phyloP scores from a whole-genome alignment of 2,329 filamentous ascomycete genomes.

The Bipolaris victoriae region DNA sequence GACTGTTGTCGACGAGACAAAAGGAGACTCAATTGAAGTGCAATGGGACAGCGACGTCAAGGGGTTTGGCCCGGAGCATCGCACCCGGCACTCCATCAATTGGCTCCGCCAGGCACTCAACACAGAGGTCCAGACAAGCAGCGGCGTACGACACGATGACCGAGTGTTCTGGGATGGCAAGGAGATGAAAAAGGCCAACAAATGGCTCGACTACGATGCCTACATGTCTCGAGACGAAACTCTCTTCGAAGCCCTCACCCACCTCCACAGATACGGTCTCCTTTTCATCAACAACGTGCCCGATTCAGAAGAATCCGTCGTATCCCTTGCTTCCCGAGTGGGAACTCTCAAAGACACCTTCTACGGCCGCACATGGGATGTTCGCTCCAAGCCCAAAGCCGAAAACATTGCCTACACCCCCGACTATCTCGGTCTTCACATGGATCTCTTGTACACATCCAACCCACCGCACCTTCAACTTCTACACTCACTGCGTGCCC shows the following conservation, averaged over 20 bases:
- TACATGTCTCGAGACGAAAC: constrained; percentile 68
- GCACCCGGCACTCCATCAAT: constrained; percentile 49
- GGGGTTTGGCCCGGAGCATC: constrained; percentile 51
- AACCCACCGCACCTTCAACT: constrained; percentile 83
- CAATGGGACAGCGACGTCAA: constrained; percentile 66
- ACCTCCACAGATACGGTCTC: constrained; percentile 71
- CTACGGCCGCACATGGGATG: constrained; percentile 91
- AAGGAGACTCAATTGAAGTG: constrained; percentile 59
- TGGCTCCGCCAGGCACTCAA: constrained; percentile 41
- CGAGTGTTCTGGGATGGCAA: constrained; percentile 56
- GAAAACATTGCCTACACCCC: constrained; percentile 92
- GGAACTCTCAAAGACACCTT: constrained; percentile 84
- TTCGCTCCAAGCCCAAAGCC: constrained; percentile 78
- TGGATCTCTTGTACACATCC: constrained; percentile 87
- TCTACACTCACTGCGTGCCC: constrained; percentile 86
- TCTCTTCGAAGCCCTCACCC: constrained; percentile 67
- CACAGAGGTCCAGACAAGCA: constrained; percentile 39
- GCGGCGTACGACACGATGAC: constrained; percentile 44
- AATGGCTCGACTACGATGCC: constrained; percentile 69
- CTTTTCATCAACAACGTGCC: constrained; percentile 80
- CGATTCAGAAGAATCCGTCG: constrained; percentile 67
- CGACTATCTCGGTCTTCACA: constrained; percentile 82
- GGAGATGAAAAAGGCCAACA: constrained; percentile 56
- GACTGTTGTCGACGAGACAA: constrained; percentile 43
- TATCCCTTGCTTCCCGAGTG: constrained; percentile 72